Percentiles rank a stretch among this genome's conserved stretches.
Evolutionary conservation across 805 yeast species (phyloP).

Genomic region (Priceomyces castillae): DNA sequence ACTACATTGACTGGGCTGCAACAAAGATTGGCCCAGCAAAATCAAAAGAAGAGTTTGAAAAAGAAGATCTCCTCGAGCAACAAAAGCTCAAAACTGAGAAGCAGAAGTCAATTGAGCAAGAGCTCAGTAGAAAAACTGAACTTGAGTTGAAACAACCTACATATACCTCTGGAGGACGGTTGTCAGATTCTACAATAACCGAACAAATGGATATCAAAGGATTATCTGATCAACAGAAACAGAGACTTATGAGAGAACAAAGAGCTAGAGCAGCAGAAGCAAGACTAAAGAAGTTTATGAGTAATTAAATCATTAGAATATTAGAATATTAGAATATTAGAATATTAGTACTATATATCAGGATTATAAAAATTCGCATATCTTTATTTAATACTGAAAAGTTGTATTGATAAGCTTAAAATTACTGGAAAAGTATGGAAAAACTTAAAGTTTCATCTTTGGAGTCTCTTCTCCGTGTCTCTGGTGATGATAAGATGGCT

Average conservation of each 20-base stretch:
- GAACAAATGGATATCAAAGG: constrained; percentile 51
- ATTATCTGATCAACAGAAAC: constrained; percentile 68
- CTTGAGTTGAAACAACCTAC: constrained; percentile 35
- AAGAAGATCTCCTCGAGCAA: constrained; percentile 31
- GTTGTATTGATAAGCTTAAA: neutral
- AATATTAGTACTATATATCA: neutral
- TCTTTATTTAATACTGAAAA: too few species aligned
- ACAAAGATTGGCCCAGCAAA: constrained; percentile 64
- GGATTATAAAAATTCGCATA: neutral
- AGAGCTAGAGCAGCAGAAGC: constrained; percentile 97
- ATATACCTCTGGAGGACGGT: constrained; percentile 31
- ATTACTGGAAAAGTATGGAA: constrained; percentile 12
- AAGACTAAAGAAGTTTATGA: constrained; percentile 41
- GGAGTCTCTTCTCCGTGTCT: constrained; percentile 25
- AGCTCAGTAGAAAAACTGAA: constrained; percentile 42
- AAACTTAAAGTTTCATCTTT: constrained; percentile 18
- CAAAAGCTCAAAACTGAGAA: constrained; percentile 38
- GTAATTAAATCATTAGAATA: neutral
- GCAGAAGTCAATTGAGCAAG: constrained; percentile 41
- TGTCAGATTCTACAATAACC: constrained; percentile 26
- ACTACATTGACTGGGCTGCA: constrained; percentile 62
- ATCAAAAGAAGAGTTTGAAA: constrained; percentile 55
- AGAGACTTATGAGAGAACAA: constrained; percentile 85
- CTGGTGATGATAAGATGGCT: constrained; percentile 18
- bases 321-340: neutral